Percentiles rank a stretch among this genome's conserved stretches.
Conservation (phyloP, 495 filamentous ascomycete species). For the Xylaria nigripes region DNA sequence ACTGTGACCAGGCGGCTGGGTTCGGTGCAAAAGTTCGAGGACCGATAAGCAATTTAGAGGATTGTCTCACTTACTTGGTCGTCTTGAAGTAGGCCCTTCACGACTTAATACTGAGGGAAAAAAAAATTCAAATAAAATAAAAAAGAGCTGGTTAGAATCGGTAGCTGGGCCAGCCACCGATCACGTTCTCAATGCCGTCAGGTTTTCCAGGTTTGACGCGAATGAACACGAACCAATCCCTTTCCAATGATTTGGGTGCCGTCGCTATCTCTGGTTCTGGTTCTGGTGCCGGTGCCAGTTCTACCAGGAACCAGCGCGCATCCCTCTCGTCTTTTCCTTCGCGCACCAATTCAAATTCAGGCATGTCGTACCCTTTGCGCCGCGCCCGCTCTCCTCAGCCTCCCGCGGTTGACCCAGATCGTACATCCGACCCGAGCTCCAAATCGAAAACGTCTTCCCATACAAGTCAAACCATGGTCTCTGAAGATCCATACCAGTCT, state of each 20-base stretch:
- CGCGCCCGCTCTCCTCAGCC: slow-evolving; percentile 48
- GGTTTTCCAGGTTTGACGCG: slow-evolving; percentile 21
- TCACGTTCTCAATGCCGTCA: slow-evolving; percentile 19
- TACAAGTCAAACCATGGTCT: slow-evolving; percentile 31
- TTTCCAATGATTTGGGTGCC: slow-evolving; percentile 15
- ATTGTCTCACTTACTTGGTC: not conserved
- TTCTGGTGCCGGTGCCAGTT: not conserved
- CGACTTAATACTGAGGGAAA: no score
- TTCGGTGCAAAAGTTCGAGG: not conserved
- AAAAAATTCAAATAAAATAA: no score
- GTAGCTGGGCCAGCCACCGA: not conserved
- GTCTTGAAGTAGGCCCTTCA: no score
- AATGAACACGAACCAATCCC: slow-evolving; percentile 24
- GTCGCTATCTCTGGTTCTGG: not conserved
- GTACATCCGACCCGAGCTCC: slow-evolving; percentile 46
- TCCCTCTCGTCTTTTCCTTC: slow-evolving; percentile 56
- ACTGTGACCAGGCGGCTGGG: not conserved
- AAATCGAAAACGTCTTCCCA: slow-evolving; percentile 48
- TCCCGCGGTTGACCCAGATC: slow-evolving; percentile 37
- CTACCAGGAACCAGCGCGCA: slow-evolving; percentile 14
- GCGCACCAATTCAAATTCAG: slow-evolving; percentile 42
- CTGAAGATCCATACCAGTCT: slow-evolving; percentile 46
- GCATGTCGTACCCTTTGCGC: slow-evolving; percentile 38
- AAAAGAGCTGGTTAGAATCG: not conserved
- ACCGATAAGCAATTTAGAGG: not conserved